These are phyloP conservation scores for Tausonia pullulans DNA, from an alignment of 1,284 basidiomycete genomes.

Conservation along the genomic window DNA sequence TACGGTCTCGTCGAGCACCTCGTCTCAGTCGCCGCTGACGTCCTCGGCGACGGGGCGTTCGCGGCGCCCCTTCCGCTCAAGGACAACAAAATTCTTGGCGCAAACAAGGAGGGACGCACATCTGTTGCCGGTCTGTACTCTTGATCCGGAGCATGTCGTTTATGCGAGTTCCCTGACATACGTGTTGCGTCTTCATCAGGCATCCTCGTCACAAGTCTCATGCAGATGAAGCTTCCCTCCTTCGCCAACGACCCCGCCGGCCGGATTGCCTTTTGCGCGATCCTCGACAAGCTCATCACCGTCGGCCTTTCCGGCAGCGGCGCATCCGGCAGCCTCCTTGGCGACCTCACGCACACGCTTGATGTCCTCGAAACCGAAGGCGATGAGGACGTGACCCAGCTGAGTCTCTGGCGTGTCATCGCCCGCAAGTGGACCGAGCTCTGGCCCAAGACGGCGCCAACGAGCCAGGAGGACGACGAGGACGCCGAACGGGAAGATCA, in stretches of 20 bases:
- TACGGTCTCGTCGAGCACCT: constrained; percentile 11
- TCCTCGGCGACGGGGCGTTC: constrained; percentile 5
- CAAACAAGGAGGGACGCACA: constrained; percentile 1
- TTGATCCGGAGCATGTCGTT: not conserved
- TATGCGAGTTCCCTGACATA: not conserved
- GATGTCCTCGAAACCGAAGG: constrained; percentile 4
- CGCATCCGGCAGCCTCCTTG: constrained; percentile 10
- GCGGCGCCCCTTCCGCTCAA: not conserved
- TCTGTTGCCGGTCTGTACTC: constrained; percentile 3
- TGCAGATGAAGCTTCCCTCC: not conserved
- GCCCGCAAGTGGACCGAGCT: constrained; percentile 9
- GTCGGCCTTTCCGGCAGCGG: constrained; percentile 4
- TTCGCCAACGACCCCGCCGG: not conserved
- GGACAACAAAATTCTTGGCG: constrained; percentile 6
- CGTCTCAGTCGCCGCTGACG: not conserved
- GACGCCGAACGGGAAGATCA: not conserved
- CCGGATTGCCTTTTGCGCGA: constrained; percentile 2
- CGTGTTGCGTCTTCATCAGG: not conserved
- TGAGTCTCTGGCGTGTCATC: not conserved
- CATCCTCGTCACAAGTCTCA: constrained; percentile 8
- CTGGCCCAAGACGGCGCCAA: constrained; percentile 3
- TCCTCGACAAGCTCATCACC: constrained; percentile 8
- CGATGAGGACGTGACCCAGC: constrained; percentile 1
- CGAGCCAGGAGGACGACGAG: not conserved
- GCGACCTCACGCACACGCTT: constrained; percentile 14